A percentile compares a stretch with the other conserved stretches of the same genome.
Conservation (phyloP, 306 rosid genomes). For the Crataegus laevigata region DNA sequence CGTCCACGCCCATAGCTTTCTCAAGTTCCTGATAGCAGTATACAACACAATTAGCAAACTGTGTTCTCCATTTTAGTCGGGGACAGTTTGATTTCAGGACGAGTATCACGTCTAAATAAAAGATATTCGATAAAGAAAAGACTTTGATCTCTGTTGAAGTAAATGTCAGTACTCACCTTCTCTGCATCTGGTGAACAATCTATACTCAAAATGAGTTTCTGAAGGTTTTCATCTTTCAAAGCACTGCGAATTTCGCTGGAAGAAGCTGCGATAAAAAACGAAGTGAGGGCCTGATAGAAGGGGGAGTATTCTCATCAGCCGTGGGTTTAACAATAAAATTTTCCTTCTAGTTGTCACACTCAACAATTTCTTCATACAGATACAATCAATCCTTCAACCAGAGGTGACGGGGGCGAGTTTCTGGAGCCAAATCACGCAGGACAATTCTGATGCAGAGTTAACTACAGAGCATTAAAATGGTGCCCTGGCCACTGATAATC, state of each 20-base stretch:
- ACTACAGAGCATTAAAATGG: background rate
- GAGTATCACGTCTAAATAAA: background rate
- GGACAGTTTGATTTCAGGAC: slow-evolving; percentile 3
- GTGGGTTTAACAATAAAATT: background rate
- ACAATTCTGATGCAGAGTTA: background rate
- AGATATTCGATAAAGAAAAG: background rate
- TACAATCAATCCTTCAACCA: background rate
- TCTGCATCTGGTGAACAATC: slow-evolving; percentile 56
- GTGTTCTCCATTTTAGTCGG: background rate
- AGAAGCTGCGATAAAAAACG: slow-evolving; percentile 50
- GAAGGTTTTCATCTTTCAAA: slow-evolving; percentile 55
- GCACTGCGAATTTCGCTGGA: slow-evolving; percentile 55
- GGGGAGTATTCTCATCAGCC: background rate
- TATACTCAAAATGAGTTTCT: slow-evolving; percentile 44
- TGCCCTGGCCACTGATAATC: background rate
- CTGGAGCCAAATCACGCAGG: background rate
- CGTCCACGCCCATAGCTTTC: slow-evolving; percentile 64
- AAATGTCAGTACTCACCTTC: slow-evolving; percentile 35
- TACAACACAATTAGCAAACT: slow-evolving; percentile 11
- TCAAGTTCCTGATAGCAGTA: slow-evolving; percentile 59
- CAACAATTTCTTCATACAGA: background rate
- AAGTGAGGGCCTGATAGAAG: background rate
- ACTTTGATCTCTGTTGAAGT: background rate
- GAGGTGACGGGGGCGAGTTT: background rate
- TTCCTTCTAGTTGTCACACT: background rate